A percentile compares a stretch with the other conserved stretches of the same genome.
phyloP scores from a whole-genome alignment of 202 grass and related monocot genomes.

The Elaeis oleifera region DNA sequence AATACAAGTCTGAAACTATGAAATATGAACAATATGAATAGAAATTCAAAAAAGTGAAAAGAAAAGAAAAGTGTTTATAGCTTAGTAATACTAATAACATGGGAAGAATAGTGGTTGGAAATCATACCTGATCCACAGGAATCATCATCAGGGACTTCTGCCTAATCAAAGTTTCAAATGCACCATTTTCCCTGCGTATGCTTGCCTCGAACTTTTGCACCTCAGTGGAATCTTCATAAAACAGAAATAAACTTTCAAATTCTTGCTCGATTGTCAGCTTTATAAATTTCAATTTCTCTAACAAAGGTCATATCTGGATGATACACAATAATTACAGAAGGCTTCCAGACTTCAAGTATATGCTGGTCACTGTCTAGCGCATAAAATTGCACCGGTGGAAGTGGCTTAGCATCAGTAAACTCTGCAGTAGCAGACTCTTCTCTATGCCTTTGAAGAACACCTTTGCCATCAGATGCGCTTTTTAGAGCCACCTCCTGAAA shows the following conservation, averaged over 20 bases:
- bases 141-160: constrained; percentile 98
- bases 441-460: not conserved
- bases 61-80: no score
- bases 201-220: constrained; percentile 89
- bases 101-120: constrained; percentile 7
- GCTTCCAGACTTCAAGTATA: constrained; percentile 69
- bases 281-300: constrained; percentile 91
- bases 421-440: constrained; percentile 12
- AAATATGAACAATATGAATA: no score
- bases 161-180: constrained; percentile 93
- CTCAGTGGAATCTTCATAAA: constrained; percentile 94
- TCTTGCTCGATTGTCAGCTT: constrained; percentile 65
- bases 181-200: constrained; percentile 77
- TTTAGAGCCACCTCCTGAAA: constrained; percentile 23
- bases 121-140: constrained; percentile 79
- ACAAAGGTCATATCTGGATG: constrained; percentile 96
- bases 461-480: constrained; percentile 1
- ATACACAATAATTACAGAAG: constrained; percentile 79
- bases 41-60: no score
- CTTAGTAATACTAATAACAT: no score
- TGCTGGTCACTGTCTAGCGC: constrained; percentile 71
- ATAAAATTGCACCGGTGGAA: constrained; percentile 83
- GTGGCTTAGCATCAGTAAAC: constrained; percentile 32
- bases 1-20: no score
- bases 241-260: constrained; percentile 83